Percentiles rank a stretch among this genome's conserved stretches.
Conservation (phyloP, 2,329 filamentous ascomycete species). For the Ophiocordyceps unilateralis region DNA sequence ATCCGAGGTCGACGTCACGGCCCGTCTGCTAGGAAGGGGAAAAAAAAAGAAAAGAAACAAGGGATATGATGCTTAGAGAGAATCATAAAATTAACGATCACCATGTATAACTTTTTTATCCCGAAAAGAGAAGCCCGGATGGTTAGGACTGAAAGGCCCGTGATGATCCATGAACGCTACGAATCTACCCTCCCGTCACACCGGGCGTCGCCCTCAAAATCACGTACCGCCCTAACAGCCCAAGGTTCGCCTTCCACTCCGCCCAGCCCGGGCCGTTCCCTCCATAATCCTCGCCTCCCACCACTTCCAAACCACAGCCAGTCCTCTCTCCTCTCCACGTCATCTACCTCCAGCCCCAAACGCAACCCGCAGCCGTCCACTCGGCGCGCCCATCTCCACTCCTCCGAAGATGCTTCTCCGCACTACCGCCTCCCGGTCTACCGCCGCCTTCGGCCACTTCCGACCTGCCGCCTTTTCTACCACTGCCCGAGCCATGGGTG, state of each 20-base stretch:
- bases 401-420: slow-evolving; percentile 43
- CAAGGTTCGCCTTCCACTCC: too few relatives aligned
- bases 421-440: slow-evolving; percentile 39
- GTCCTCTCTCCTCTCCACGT: neutral
- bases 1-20: neutral
- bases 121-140: too few relatives aligned
- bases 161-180: too few relatives aligned
- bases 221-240: too few relatives aligned
- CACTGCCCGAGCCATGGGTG: slow-evolving; percentile 44
- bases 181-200: too few relatives aligned
- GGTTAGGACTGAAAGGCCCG: too few relatives aligned
- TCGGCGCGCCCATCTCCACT: slow-evolving; percentile 3
- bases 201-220: too few relatives aligned
- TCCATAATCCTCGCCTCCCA: neutral
- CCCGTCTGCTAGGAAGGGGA: neutral
- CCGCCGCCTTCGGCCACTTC: slow-evolving; percentile 35
- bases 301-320: neutral
- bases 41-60: neutral
- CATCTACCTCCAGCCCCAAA: neutral
- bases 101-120: neutral
- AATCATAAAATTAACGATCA: neutral
- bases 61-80: neutral
- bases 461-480: slow-evolving; percentile 40
- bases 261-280: too few relatives aligned
- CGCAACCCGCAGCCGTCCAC: neutral